A percentile compares a stretch with the other conserved stretches of the same genome.
phyloP scores from a whole-genome alignment of 371 early-diverging fungal genomes.

The Mucor indicus region DNA sequence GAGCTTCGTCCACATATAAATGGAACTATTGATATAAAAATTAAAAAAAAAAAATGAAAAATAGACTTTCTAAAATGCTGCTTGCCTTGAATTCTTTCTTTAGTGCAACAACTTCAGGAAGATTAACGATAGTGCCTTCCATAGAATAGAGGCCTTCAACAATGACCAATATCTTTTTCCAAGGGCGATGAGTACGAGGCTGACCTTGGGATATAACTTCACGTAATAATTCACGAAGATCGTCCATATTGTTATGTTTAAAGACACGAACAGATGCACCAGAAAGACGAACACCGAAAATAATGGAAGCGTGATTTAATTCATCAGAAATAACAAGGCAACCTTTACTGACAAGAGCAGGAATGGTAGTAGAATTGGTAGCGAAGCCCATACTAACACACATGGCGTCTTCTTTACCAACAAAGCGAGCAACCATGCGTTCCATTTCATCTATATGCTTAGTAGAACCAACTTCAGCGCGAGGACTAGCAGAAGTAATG shows the following conservation, averaged over 20 bases:
- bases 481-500: conserved; percentile 61
- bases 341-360: conserved; percentile 89
- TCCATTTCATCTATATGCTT: conserved; percentile 85
- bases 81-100: conserved; percentile 91
- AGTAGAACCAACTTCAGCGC: conserved; percentile 70
- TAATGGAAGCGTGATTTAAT: conserved; percentile 96
- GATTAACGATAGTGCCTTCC: conserved; percentile 95
- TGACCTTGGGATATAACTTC: conserved; percentile 98
- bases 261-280: conserved; percentile 95
- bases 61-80: background rate
- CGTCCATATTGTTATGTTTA: conserved; percentile 89
- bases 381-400: conserved; percentile 99
- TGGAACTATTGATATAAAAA: conserved; percentile 67
- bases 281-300: conserved; percentile 95
- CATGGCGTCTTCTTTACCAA: conserved; percentile 94
- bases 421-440: conserved; percentile 90
- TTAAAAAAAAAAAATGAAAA: background rate
- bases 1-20: conserved; percentile 99
- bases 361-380: conserved; percentile 97
- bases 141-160: conserved; percentile 99
- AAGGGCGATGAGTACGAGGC: conserved; percentile 97
- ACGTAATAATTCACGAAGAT: conserved; percentile 86
- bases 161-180: conserved; percentile 98
- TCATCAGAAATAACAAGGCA: conserved; percentile 97
- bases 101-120: conserved; percentile 90